These are phyloP conservation scores for Aspergillus wentii DNA, from an alignment of 495 filamentous ascomycete species.

Conservation along the genomic window DNA sequence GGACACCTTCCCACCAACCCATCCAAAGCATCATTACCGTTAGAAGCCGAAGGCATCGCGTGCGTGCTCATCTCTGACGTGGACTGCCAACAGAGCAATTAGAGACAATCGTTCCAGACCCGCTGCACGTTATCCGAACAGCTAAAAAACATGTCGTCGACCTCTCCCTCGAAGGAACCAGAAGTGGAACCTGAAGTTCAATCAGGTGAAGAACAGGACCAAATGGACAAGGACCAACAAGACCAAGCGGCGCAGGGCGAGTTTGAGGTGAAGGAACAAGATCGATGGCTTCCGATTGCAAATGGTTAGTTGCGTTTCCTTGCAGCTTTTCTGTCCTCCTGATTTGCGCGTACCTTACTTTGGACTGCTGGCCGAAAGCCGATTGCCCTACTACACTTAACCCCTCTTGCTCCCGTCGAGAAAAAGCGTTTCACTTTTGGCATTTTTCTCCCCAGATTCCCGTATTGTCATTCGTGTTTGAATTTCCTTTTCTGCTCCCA, in stretches of 20 bases:
- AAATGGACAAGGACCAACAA: constrained; percentile 66
- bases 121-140: constrained; percentile 19
- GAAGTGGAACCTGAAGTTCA: constrained; percentile 89
- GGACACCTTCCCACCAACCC: constrained; percentile 17
- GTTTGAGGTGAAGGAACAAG: constrained; percentile 99
- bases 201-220: constrained; percentile 82
- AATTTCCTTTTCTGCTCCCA: too few species aligned
- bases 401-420: constrained; percentile 12
- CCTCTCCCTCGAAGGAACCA: constrained; percentile 77
- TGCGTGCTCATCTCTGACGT: constrained; percentile 40
- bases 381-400: constrained; percentile 30
- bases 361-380: constrained; percentile 43
- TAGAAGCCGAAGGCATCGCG: constrained; percentile 20
- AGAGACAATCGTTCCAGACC: constrained; percentile 22
- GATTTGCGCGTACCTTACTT: constrained; percentile 55
- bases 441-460: constrained; percentile 16
- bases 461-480: constrained; percentile 8
- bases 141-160: constrained; percentile 86
- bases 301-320: constrained; percentile 83
- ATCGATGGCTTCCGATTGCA: constrained; percentile 99
- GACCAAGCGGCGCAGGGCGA: constrained; percentile 67
- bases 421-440: constrained; percentile 14
- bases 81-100: constrained; percentile 43
- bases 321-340: constrained; percentile 48
- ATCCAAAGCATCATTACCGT: constrained; percentile 23